phyloP scores from a whole-genome alignment of 1,139 yeast genomes.

The Sugiyamaella novakii region DNA sequence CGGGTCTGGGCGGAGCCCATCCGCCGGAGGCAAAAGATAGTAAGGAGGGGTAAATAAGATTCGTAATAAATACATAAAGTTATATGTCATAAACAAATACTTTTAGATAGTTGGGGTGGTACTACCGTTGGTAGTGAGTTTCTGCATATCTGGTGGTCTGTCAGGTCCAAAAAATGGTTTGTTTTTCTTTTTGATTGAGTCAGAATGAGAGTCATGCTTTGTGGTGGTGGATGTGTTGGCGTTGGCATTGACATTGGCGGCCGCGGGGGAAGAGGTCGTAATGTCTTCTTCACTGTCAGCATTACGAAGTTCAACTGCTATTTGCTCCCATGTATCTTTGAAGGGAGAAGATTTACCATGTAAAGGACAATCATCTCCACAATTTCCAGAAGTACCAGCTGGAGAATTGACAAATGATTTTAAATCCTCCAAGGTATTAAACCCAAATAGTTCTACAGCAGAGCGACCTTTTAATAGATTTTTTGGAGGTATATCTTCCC shows the following conservation, averaged over 20 bases:
- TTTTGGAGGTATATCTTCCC: not conserved
- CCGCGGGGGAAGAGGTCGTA: too few species aligned
- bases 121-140: slow-evolving; percentile 1
- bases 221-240: not conserved
- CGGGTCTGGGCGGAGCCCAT: slow-evolving; percentile 6
- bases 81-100: not conserved
- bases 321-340: slow-evolving; percentile 3
- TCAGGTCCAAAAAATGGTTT: slow-evolving; percentile 32
- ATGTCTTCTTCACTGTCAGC: not conserved
- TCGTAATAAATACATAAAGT: slow-evolving; percentile 4
- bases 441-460: slow-evolving; percentile 8
- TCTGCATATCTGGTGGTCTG: slow-evolving; percentile 29
- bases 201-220: not conserved
- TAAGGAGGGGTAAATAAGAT: not conserved
- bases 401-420: slow-evolving; percentile 13
- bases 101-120: not conserved
- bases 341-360: slow-evolving; percentile 2
- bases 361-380: slow-evolving; percentile 14
- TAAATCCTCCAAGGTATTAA: slow-evolving; percentile 8
- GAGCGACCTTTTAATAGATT: not conserved
- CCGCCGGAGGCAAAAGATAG: not conserved
- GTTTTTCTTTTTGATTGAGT: slow-evolving; percentile 3
- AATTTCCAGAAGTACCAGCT: slow-evolving; percentile 4
- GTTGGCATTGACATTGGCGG: slow-evolving; percentile 1
- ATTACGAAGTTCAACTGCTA: not conserved